Evolutionary conservation across 495 filamentous ascomycete species (phyloP), one percentile per base, ranked within the genome.

Genomic region (Penicillium cinerascens): DNA sequence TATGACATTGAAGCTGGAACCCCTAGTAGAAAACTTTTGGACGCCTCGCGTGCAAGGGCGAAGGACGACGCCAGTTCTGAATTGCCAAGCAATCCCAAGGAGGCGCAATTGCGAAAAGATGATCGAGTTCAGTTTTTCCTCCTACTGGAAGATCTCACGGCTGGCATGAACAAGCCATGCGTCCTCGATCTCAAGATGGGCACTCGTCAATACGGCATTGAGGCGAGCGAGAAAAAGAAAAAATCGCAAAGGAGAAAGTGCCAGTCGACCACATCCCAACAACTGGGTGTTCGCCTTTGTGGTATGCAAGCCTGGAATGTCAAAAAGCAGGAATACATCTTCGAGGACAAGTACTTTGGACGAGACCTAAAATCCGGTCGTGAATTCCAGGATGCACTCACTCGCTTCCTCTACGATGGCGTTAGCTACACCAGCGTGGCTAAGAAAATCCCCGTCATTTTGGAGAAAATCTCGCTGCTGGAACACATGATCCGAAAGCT

Each of bases 181-280:
- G 93, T 97, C 37, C 85, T 98, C 59, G 93, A 98, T 68, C 77
- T 98, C 52, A 98, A 98, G 68, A 98, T 98, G 93, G 93, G 93
- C 10, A 98, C 93, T n/a, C 84, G 93, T 3, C 93, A 98, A 66
- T 97, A 97, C 69, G 93, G 93, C 13, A 81, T 97, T n/a, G 92
- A 97, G 53, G 93, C 93, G 8, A 82, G 79, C 44, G 85, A 92
- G 37, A 92, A 93, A 71, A 98, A 98, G 66, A 88, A 90, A 51
- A 85, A 88, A 49, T 97, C 93, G 0, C 93, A 98, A 68, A 82
- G 88, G 42, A 85, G 86, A 46, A 98, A 98, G 67, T 96, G 92
- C 65, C 87, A 89, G 54, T 84, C 81, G 51, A 98, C 93, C 6
- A 98, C 93, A 1, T 97, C 93, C 3, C 85, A 86, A 52, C 84